A percentile compares a stretch with the other conserved stretches of the same genome.
phyloP scores from a whole-genome alignment of 108 stramenopile species.

The Nannochloropsis gaditana region DNA sequence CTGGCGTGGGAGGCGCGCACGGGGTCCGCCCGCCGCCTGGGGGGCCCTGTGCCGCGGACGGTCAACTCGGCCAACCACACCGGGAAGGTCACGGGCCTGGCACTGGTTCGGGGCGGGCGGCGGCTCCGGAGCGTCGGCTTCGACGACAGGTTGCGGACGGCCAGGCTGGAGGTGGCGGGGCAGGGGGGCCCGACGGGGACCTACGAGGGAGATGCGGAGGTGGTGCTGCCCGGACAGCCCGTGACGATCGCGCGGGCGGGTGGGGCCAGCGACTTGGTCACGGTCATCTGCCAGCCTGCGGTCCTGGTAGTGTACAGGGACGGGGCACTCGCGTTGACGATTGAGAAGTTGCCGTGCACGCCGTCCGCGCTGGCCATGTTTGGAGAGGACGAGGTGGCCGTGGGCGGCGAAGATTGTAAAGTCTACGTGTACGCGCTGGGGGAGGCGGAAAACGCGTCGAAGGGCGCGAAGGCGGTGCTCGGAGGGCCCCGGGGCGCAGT shows the following conservation, averaged over 20 bases:
- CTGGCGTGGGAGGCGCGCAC: constrained; percentile 68
- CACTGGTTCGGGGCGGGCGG: constrained; percentile 43
- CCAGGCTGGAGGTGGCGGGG: constrained; percentile 29
- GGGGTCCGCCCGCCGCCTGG: constrained; percentile 43
- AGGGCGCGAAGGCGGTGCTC: constrained; percentile 32
- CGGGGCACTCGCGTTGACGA: constrained; percentile 14
- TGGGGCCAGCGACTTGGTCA: constrained; percentile 54
- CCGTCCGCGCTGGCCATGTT: constrained; percentile 66
- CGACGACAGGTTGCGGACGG: constrained; percentile 75
- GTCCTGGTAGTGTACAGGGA: constrained; percentile 31
- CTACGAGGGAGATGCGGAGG: constrained; percentile 38
- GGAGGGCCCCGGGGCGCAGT: constrained; percentile 42
- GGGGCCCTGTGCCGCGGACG: constrained; percentile 25
- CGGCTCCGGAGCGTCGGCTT: constrained; percentile 72
- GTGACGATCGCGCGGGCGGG: constrained; percentile 62
- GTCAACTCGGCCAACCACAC: constrained; percentile 26
- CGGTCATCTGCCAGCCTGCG: constrained; percentile 40
- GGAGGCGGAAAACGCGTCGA: not conserved
- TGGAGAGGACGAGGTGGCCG: constrained; percentile 71
- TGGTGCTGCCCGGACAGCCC: constrained; percentile 73
- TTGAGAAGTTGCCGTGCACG: constrained; percentile 53
- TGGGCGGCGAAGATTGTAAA: constrained; percentile 83
- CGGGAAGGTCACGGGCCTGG: constrained; percentile 47
- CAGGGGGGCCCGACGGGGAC: constrained; percentile 27
- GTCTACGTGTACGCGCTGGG: constrained; percentile 69